Conservation (phyloP, 2,329 filamentous ascomycete species). For the Fusarium papillatum region DNA sequence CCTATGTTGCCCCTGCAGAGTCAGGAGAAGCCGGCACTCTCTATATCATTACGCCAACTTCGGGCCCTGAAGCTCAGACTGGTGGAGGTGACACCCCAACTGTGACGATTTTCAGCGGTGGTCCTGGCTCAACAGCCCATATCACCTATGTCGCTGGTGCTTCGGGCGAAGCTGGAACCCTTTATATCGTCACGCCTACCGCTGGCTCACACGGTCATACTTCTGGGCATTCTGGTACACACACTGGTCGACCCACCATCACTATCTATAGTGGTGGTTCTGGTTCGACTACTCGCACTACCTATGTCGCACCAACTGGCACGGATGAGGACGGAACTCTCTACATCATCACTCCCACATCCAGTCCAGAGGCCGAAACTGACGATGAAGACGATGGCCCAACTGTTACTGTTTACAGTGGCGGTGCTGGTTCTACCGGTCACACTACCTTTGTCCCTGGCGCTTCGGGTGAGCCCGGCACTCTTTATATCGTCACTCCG, state of each 20-base stretch:
- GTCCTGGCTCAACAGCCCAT: not conserved
- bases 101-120: not conserved
- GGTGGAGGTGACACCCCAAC: not conserved
- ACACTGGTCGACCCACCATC: not conserved
- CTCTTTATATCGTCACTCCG: slow-evolving; percentile 5
- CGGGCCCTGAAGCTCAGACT: not conserved
- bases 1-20: not conserved
- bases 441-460: slow-evolving; percentile 5
- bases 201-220: not conserved
- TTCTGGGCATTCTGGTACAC: not conserved
- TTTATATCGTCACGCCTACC: slow-evolving; percentile 1
- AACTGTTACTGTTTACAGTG: slow-evolving; percentile 19
- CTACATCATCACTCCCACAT: slow-evolving; percentile 15
- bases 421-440: not conserved
- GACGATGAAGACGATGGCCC: not conserved
- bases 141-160: slow-evolving; percentile 2
- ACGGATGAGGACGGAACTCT: slow-evolving; percentile 9
- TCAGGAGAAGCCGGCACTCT: slow-evolving; percentile 10
- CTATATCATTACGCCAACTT: not conserved
- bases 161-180: slow-evolving; percentile 8
- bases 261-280: slow-evolving; percentile 15
- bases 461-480: not conserved
- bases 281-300: not conserved
- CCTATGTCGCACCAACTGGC: not conserved
- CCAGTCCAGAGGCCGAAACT: not conserved